Evolutionary conservation across 2,329 filamentous ascomycete species (phyloP).

Genomic region (Monosporascus ibericus): DNA sequence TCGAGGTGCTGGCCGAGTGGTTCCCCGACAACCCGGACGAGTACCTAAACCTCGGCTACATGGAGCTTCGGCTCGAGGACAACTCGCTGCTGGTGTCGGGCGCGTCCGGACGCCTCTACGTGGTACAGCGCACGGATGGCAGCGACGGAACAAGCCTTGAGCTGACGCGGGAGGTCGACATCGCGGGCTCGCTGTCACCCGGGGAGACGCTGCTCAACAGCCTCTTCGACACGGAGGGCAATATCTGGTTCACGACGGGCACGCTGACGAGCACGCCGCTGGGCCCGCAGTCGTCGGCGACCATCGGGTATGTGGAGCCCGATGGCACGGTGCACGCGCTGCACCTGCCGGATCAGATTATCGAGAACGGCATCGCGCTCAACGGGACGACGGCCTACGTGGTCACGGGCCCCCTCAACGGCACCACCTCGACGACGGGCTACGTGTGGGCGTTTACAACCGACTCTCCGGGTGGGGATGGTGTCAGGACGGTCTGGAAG

Average conservation of each 20-base stretch:
- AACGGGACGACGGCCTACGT: constrained; percentile 8
- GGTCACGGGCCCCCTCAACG: constrained; percentile 7
- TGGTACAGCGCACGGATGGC: background rate
- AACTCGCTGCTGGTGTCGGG: background rate
- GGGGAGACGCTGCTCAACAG: constrained; percentile 1
- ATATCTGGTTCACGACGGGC: constrained; percentile 2
- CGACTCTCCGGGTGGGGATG: background rate
- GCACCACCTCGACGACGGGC: constrained; percentile 1
- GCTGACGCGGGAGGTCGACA: background rate
- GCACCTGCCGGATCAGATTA: constrained; percentile 5
- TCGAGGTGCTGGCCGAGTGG: background rate
- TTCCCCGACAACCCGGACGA: background rate
- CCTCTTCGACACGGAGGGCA: constrained; percentile 1
- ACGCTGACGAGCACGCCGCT: background rate
- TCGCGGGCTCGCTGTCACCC: background rate
- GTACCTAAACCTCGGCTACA: constrained; percentile 2
- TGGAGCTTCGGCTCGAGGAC: background rate
- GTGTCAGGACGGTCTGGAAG: background rate
- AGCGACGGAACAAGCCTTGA: background rate
- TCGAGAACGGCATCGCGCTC: constrained; percentile 12
- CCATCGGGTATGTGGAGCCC: constrained; percentile 1
- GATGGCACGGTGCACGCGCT: background rate
- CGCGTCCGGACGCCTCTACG: background rate
- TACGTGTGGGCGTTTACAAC: constrained; percentile 4
- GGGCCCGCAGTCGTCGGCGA: background rate